These are phyloP conservation scores for Trichoderma virens DNA, from an alignment of 495 filamentous ascomycete genomes.

Conservation along the genomic window DNA sequence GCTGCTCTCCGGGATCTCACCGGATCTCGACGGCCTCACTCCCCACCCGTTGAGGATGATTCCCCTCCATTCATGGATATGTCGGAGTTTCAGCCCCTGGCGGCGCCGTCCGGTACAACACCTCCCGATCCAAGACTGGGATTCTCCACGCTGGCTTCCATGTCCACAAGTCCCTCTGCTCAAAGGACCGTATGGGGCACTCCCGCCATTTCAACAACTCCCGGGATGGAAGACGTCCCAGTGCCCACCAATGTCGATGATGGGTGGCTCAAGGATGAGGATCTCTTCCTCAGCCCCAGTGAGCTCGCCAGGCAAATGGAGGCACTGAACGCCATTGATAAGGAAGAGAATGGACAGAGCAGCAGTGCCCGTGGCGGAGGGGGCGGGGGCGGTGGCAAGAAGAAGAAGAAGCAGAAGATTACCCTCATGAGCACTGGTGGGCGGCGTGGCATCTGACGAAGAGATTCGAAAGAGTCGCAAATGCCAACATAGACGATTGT, in stretches of 20 bases:
- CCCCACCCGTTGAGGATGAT: slow-evolving; percentile 28
- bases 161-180: slow-evolving; percentile 69
- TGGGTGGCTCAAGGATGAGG: slow-evolving; percentile 67
- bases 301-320: slow-evolving; percentile 40
- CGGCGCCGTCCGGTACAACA: slow-evolving; percentile 32
- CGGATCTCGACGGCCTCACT: slow-evolving; percentile 26
- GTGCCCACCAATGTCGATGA: slow-evolving; percentile 45
- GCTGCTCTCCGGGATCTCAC: slow-evolving; percentile 35
- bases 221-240: slow-evolving; percentile 34
- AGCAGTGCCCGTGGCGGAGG: slow-evolving; percentile 16
- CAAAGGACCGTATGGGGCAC: slow-evolving; percentile 86
- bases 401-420: slow-evolving; percentile 91
- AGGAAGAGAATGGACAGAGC: slow-evolving; percentile 9
- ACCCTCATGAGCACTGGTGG: slow-evolving; percentile 80
- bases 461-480: not conserved
- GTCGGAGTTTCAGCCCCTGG: slow-evolving; percentile 62
- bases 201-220: slow-evolving; percentile 46
- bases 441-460: slow-evolving; percentile 23
- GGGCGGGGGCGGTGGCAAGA: slow-evolving; percentile 42
- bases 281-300: slow-evolving; percentile 25
- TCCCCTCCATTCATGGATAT: slow-evolving; percentile 29
- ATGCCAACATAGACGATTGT: not conserved
- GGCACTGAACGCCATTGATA: slow-evolving; percentile 19
- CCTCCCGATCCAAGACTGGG: slow-evolving; percentile 31
- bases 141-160: slow-evolving; percentile 38